These are phyloP conservation scores for Scedosporium minutisporum DNA, from an alignment of 2,329 filamentous ascomycete species.

Conservation along the genomic window DNA sequence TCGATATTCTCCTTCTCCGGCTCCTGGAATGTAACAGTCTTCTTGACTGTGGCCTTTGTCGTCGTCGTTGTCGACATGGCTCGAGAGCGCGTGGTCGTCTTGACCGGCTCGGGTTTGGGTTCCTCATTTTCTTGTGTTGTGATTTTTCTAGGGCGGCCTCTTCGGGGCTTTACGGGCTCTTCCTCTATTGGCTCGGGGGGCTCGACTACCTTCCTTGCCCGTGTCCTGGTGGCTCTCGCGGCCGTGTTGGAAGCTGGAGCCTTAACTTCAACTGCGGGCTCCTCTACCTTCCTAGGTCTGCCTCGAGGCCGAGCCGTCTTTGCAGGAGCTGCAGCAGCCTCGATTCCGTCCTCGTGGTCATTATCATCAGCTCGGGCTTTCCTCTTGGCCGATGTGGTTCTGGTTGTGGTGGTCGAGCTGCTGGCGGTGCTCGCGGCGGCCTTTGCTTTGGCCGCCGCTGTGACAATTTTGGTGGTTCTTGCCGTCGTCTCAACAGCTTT, in stretches of 20 bases:
- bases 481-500: conserved; percentile 23
- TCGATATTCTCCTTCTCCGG: conserved; percentile 55
- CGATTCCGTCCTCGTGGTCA: conserved; percentile 31
- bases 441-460: conserved; percentile 39
- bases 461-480: conserved; percentile 36
- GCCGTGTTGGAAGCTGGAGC: conserved; percentile 12
- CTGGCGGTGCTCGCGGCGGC: conserved; percentile 34
- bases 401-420: conserved; percentile 66
- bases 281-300: conserved; percentile 30
- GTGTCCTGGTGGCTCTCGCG: conserved; percentile 16
- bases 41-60: conserved; percentile 41
- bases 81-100: conserved; percentile 25
- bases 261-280: conserved; percentile 12
- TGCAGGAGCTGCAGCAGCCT: conserved; percentile 20
- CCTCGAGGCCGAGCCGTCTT: conserved; percentile 26
- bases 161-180: conserved; percentile 10
- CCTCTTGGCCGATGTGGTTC: conserved; percentile 42
- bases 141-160: conserved; percentile 2
- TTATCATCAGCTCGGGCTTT: conserved; percentile 48
- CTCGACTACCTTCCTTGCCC: conserved; percentile 21
- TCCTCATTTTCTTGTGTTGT: not conserved
- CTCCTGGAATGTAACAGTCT: conserved; percentile 54
- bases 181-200: conserved; percentile 17
- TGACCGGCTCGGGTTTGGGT: conserved; percentile 18
- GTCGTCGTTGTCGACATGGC: conserved; percentile 19